Percentiles rank a stretch among this genome's conserved stretches.
Conservation (phyloP, 1,139 yeast species). For the Arxiozyma slooffiae region DNA sequence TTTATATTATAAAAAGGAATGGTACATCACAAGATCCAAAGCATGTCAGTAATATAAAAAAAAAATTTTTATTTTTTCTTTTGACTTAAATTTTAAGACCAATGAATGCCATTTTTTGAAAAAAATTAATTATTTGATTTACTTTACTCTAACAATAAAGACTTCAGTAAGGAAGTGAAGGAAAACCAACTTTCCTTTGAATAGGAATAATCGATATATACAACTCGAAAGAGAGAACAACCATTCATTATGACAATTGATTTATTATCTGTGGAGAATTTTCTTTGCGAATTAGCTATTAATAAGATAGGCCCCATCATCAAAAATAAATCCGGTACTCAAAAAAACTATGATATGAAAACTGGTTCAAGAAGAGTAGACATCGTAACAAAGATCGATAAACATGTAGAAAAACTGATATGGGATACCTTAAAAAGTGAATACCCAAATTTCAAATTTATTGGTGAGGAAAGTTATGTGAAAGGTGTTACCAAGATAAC, state of each 20-base stretch:
- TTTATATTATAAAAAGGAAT: not conserved
- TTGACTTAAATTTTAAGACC: not conserved
- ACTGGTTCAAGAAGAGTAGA: slow-evolving; percentile 42
- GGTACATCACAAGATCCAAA: not conserved
- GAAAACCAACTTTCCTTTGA: not conserved
- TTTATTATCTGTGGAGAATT: slow-evolving; percentile 17
- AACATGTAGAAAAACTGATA: slow-evolving; percentile 45
- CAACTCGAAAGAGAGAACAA: not conserved
- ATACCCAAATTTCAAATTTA: slow-evolving; percentile 42
- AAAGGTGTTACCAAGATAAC: slow-evolving; percentile 40
- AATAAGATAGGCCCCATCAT: slow-evolving; percentile 39
- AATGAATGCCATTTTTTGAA: no score
- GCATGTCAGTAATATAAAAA: not conserved
- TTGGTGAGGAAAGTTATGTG: slow-evolving; percentile 52
- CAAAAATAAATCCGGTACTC: slow-evolving; percentile 41
- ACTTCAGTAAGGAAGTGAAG: not conserved
- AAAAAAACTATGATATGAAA: slow-evolving; percentile 42
- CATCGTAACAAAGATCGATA: slow-evolving; percentile 50
- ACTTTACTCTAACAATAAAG: not conserved
- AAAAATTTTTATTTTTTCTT: not conserved
- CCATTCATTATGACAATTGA: slow-evolving; percentile 14
- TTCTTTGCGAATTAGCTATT: slow-evolving; percentile 19
- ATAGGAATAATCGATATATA: not conserved
- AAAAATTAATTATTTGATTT: no score
- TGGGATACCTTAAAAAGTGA: slow-evolving; percentile 31